phyloP scores from a whole-genome alignment of 169 alveolate species.

The Eimeria zaria region DNA sequence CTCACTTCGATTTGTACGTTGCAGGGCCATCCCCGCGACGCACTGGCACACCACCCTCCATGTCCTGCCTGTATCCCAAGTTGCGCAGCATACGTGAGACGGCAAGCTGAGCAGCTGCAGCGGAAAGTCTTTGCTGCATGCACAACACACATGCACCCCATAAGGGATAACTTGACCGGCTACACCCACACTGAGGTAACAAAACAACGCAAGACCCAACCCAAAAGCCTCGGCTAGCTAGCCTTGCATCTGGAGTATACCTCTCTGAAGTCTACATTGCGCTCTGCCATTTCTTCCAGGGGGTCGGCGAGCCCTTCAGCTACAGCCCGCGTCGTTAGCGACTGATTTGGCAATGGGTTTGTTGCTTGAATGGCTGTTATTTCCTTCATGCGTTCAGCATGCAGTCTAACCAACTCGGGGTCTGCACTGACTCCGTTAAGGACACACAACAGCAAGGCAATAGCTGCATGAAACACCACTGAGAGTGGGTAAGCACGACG shows the following conservation, averaged over 20 bases:
- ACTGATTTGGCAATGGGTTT: conserved; percentile 45
- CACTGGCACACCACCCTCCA: conserved; percentile 53
- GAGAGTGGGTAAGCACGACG: not conserved
- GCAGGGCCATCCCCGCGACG: conserved; percentile 80
- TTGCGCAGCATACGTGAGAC: conserved; percentile 69
- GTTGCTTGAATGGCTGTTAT: conserved; percentile 47
- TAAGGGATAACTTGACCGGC: not conserved
- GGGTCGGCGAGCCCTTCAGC: conserved; percentile 73
- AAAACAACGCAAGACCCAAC: not conserved
- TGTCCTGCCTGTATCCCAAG: conserved; percentile 75
- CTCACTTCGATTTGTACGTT: conserved; percentile 58
- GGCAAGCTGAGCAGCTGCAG: conserved; percentile 81
- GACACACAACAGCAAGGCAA: not conserved
- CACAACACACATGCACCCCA: not conserved
- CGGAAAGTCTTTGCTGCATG: conserved; percentile 71
- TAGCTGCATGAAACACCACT: not conserved
- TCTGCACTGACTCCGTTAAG: conserved; percentile 44
- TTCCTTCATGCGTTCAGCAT: conserved; percentile 75
- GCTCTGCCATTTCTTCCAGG: conserved; percentile 66
- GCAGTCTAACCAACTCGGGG: conserved; percentile 59
- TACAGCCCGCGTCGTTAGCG: conserved; percentile 54
- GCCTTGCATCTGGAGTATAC: not conserved
- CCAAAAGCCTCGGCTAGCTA: not conserved
- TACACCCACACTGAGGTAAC: not conserved
- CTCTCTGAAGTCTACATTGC: conserved; percentile 75